Evolutionary conservation across 257 asterid genomes (phyloP).

Genomic region (Eucommia ulmoides): DNA sequence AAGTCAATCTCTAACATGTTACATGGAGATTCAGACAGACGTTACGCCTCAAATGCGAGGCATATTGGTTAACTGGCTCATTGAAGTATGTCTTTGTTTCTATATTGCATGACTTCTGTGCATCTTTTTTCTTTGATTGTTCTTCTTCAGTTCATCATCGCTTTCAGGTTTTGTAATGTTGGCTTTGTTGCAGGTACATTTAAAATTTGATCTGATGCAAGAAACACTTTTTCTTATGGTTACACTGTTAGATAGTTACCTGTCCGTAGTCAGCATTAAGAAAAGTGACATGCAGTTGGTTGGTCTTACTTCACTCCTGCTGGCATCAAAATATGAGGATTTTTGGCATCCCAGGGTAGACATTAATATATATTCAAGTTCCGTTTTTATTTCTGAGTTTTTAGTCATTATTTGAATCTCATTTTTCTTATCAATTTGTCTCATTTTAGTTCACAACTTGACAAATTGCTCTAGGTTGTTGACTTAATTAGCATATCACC

Average conservation of each 20-base stretch:
- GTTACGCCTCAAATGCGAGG: constrained; percentile 89
- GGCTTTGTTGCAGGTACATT: constrained; percentile 52
- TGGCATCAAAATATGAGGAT: constrained; percentile 97
- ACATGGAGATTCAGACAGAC: constrained; percentile 47
- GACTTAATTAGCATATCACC: constrained; percentile 81
- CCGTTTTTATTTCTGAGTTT: too few species aligned
- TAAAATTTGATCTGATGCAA: constrained; percentile 78
- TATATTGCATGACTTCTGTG: neutral
- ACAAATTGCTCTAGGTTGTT: constrained; percentile 36
- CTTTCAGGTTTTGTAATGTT: too few species aligned
- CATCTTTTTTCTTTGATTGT: neutral
- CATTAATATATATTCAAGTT: too few species aligned
- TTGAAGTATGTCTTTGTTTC: constrained; percentile 39
- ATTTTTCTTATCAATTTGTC: constrained; percentile 2
- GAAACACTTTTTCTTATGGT: constrained; percentile 87
- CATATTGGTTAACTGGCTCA: constrained; percentile 87
- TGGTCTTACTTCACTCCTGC: constrained; percentile 85
- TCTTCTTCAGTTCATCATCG: neutral
- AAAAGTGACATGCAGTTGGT: constrained; percentile 80
- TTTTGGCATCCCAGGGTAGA: constrained; percentile 95
- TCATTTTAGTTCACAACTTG: constrained; percentile 6
- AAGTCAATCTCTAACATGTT: constrained; percentile 40
- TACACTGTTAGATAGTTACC: constrained; percentile 63
- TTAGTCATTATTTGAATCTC: neutral
- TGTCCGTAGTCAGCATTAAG: constrained; percentile 56